Evolutionary conservation across 2,329 filamentous ascomycete species (phyloP).

Genomic region (Stachybotrys elegans): DNA sequence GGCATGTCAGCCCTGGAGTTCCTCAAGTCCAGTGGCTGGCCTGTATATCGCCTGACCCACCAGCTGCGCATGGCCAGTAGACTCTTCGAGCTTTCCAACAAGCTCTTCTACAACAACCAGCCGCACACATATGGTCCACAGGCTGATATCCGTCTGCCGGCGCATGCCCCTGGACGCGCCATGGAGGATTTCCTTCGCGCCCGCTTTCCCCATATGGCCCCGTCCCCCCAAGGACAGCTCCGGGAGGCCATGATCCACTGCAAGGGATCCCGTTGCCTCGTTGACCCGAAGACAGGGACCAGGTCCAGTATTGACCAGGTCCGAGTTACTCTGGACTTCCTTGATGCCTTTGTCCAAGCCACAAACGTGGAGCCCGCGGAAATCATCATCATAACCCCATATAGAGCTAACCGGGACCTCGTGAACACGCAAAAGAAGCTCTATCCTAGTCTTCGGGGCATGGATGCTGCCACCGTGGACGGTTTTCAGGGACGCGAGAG

Average conservation of each 20-base stretch:
- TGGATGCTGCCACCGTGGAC: slow-evolving; percentile 12
- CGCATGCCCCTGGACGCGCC: slow-evolving; percentile 47
- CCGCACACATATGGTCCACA: slow-evolving; percentile 7
- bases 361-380: slow-evolving; percentile 5
- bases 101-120: slow-evolving; percentile 8
- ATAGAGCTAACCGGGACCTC: slow-evolving; percentile 12
- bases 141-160: slow-evolving; percentile 44
- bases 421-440: slow-evolving; percentile 8
- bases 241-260: slow-evolving; percentile 15
- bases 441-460: slow-evolving; percentile 6
- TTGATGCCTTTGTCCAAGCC: slow-evolving; percentile 6
- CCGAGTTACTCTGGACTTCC: slow-evolving; percentile 11
- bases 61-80: slow-evolving; percentile 16
- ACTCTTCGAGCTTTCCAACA: slow-evolving; percentile 12
- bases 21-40: slow-evolving; percentile 9
- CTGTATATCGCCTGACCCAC: slow-evolving; percentile 10
- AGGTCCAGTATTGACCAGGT: slow-evolving; percentile 10
- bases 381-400: slow-evolving; percentile 11
- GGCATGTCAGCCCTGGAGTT: slow-evolving; percentile 9
- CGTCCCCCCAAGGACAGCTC: slow-evolving; percentile 3
- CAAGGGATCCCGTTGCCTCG: slow-evolving; percentile 1
- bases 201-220: slow-evolving; percentile 1
- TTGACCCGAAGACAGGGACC: slow-evolving; percentile 3
- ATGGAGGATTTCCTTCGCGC: slow-evolving; percentile 7
- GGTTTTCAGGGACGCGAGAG: slow-evolving; percentile 17